Evolutionary conservation across 2,329 filamentous ascomycete genomes (phyloP), one percentile per base, ranked within the genome.

Genomic region (Pseudocercospora crystallina): DNA sequence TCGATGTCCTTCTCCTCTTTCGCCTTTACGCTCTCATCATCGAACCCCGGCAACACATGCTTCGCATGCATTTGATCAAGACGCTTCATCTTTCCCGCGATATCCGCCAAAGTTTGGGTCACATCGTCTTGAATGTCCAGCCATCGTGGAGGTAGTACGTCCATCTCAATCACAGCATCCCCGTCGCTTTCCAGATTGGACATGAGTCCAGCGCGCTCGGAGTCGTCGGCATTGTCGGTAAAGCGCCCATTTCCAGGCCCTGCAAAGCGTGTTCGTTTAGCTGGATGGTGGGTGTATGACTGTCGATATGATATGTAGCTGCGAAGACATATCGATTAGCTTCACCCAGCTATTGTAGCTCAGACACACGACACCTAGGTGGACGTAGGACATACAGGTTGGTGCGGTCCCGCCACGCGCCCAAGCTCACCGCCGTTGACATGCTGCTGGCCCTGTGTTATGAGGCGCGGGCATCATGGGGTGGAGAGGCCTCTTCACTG

Each of bases 221-320:
- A 58, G 33, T 65, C 60, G 48, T 44, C 51, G 8, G 53, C 52
- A 64, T 85, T 82, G 37, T 77, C 74, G 26, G 53, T 53, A 44
- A 59, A 61, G 44, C 73, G 63, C 55, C 74, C 73, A 66, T 67
- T 69, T 56, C 77, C 72, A 49, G 80, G 72, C 49, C 76, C 70
- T 49, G 65, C 69, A 65, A 74, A 71, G 64, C 85, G 85, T 61
- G 84, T 83, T 74, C 90, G 90, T 75, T 95, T 91, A 32, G 61
- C 56, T 47, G 94, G 94, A 70, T 96, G 91, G 73, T 97, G 94
- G 65, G 90, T 84, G 74, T 96, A 97, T 65, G 92, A 97, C 77
- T 99, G 94, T 67, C 94, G 91, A 80, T 97, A 99, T 73, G 94
- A 97, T 71, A 99, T 94, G 73, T 95, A 99, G 70, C 92, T 96